Base-by-base conservation (phyloP, 306 rosid genomes). In the Inga laurina region DNA sequence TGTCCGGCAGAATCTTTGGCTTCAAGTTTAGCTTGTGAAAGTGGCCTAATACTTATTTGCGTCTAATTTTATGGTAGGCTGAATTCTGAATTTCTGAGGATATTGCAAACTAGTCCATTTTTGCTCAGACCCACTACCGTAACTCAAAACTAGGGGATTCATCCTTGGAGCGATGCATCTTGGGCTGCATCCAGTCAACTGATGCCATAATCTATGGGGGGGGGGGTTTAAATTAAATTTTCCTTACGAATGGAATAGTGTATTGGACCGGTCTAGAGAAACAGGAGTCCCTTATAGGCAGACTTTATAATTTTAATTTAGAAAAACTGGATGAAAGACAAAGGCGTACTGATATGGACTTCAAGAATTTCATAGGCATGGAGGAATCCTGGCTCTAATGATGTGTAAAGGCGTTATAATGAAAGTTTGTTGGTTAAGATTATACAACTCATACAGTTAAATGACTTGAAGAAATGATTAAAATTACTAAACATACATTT, bases 51-150 rank as follows among this genome's bases (percentile, higher is more conserved):
- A 21, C 2, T 16, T 13, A 30, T 64, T 64, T 83, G 72, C 41
- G 24, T 76, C 44, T 80, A 30, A 76, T 46, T 57, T 80, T 80
- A 13, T 35, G 37, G 64, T 70, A 37, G 75, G 57, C 48, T 44
- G 78, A 39, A 59, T 46, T 76, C 30, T 27, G 30, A 27, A 27
- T 27, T 48, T 16, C 8, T 52, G 39, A 10, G 46, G 79, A 34
- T 72, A 46, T 41, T 69, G 19, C 14, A n/a, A 48, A 49, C 48
- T 64, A 74, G 70, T 8, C 12, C 44, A 18, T 30, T 32, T 5
- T 32, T 2, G n/a, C 39, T n/a, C 34, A 1, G 44, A 15, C 73
- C 59, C 22, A 19, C 52, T 77, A 32, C 49, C 24, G 6, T 48
- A 39, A 8, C 24, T 35, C 18, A 57, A n/a, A 66, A 16, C 37